Evolutionary conservation across 306 rosid genomes (phyloP), one percentile per base, ranked within the genome.

Genomic region (Cicer pinnatifidum): DNA sequence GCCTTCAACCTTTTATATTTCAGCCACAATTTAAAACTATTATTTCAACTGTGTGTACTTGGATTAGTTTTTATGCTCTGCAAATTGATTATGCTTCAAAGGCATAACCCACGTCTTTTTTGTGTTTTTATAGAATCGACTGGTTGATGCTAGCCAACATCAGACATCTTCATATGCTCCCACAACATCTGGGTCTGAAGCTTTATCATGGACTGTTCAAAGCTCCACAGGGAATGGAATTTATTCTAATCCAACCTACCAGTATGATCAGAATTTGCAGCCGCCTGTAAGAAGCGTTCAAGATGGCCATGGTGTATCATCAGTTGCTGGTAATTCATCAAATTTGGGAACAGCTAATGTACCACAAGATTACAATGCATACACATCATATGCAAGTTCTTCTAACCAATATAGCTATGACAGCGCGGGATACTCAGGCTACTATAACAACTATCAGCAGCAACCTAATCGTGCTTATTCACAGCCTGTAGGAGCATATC

Each of bases 401-500:
- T 73, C 91, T 53, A 91, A 90, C 82, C 89, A 86, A 46, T 91
- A 95, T 88, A 93, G 95, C 86, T 88, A 90, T 87, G 97, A 90
- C 92, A 95, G 88, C 75, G 47, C 86, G 74, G 97, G 92, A 77
- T 95, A 86, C 85, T 83, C 86, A 13, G 81, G 90, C 80, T 91
- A 95, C 89, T 90, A 88, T 87, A 88, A 78, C 85, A 88, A 44
- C 90, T 90, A 90, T 73, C 99, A 88, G 84, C 99, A 88, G 86
- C 97, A 95, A 72, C 86, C 97, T 78, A 91, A 83, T 87, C 88
- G 80, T 77, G 71, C 97, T 75, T 91, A 91, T 85, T 80, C 99
- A 75, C 99, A 94, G 85, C 90, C 95, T 33, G 97, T 91, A 88
- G 98, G 96, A 84, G 89, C 99, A 80, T 89, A 91, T 88, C 97